Percentiles rank a stretch among this genome's conserved stretches.
phyloP scores from a whole-genome alignment of 169 alveolate genomes.

The Plasmodium cynomolgi region DNA sequence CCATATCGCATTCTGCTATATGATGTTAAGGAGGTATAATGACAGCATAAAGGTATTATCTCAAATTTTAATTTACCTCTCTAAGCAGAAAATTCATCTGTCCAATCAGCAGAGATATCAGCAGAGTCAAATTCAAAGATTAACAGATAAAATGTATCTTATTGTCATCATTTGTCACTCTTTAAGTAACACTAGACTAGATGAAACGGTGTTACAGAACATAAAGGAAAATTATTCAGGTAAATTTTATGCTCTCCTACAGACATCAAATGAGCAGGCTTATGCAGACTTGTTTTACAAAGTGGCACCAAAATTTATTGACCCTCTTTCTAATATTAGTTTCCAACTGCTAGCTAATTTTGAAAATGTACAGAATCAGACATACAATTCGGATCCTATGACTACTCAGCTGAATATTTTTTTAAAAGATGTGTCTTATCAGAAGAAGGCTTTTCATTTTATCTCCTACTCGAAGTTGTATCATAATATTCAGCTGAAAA shows the following conservation, averaged over 20 bases:
- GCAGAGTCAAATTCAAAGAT: conserved; percentile 80
- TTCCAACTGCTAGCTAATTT: conserved; percentile 69
- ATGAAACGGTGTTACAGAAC: conserved; percentile 84
- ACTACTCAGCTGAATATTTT: conserved; percentile 80
- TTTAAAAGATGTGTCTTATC: conserved; percentile 82
- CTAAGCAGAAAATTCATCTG: conserved; percentile 82
- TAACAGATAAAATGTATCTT: conserved; percentile 86
- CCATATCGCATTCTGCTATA: conserved; percentile 86
- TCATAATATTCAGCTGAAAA: conserved; percentile 82
- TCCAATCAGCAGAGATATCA: conserved; percentile 85
- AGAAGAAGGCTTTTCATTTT: conserved; percentile 82
- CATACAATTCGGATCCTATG: conserved; percentile 78
- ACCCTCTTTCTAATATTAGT: conserved; percentile 78
- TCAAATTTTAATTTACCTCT: conserved; percentile 81
- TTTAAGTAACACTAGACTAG: conserved; percentile 79
- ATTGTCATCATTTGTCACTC: conserved; percentile 85
- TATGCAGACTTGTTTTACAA: conserved; percentile 82
- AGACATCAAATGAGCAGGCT: conserved; percentile 85
- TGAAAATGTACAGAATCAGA: conserved; percentile 67
- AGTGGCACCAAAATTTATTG: conserved; percentile 88
- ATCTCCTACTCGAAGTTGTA: conserved; percentile 86
- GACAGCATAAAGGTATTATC: conserved; percentile 84
- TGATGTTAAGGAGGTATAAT: conserved; percentile 89
- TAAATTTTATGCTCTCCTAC: conserved; percentile 83
- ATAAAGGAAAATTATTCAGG: conserved; percentile 87